Base-by-base conservation (phyloP, 2,329 filamentous ascomycete genomes). In the Chrysoporthe cubensis region DNA sequence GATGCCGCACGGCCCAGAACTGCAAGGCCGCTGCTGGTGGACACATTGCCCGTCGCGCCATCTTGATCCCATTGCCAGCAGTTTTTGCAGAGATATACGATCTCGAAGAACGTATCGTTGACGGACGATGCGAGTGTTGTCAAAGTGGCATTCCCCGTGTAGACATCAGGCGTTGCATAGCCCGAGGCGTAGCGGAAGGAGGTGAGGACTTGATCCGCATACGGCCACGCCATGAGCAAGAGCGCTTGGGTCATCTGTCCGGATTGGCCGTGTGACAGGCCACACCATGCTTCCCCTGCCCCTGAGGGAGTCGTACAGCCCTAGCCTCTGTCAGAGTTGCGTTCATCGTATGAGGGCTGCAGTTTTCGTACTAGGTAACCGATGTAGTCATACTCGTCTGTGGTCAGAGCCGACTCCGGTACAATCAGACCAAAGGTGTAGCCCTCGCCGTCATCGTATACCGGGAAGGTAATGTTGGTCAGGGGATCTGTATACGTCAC, bases 11-110 rank as follows among this genome's bases (percentile, higher is more conserved):
- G 86, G 42, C 83, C 83, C 64, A 85, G 78, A 50, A 84, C 72
- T 56, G 80, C 74, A 46, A 73, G 70, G 62, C 72, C 64, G 26
- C 40, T 42, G 68, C 72, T 73, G 6, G 75, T 77, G 34, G 74
- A 70, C n/a, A 75, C 78, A 21, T 76, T 79, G 9, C 81, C 79
- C 1, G 79, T 77, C n/a, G 78, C 75, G 18, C 80, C 81, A 59
- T 76, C 76, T 43, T 85, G 80, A 68, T 82, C 75, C 81, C 84
- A 87, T 3, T 75, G 69, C 3, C 84, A 75, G 73, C 84, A 86
- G 73, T 80, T 78, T 73, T 86, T 77, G 75, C 88, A 90, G 66
- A 84, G 82, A 77, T 89, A 90, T 54, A 88, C 81, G 46, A 90
- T 73, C 21, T 81, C 82, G 76, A 85, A 90, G 74, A 85, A 79